Percentiles rank a stretch among this genome's conserved stretches.
phyloP scores from a whole-genome alignment of 1,284 basidiomycete species.

The Naganishia albida region DNA sequence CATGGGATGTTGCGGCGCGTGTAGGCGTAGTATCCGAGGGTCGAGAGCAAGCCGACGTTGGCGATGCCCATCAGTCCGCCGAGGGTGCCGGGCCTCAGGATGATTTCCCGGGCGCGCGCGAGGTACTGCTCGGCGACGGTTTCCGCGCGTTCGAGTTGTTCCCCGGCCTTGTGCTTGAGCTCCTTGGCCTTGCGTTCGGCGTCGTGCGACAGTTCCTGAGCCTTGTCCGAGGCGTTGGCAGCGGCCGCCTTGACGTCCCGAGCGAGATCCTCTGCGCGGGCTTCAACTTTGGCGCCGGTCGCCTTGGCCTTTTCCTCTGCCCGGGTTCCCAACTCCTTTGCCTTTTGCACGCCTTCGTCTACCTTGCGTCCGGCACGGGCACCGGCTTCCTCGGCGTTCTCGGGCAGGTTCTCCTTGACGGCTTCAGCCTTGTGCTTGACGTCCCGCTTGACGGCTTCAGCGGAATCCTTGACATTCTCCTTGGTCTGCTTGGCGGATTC shows the following conservation, averaged over 20 bases:
- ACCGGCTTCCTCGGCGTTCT: constrained; percentile 58
- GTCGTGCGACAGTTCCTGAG: constrained; percentile 28
- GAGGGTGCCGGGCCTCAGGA: constrained; percentile 69
- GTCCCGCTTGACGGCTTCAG: constrained; percentile 56
- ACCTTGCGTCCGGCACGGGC: constrained; percentile 59
- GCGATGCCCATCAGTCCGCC: constrained; percentile 73
- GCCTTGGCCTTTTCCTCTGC: constrained; percentile 58
- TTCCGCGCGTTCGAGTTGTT: constrained; percentile 58
- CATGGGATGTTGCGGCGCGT: constrained; percentile 64
- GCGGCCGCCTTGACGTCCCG: constrained; percentile 59
- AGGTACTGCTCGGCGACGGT: constrained; percentile 61
- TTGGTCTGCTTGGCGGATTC: constrained; percentile 60
- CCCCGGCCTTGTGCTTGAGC: constrained; percentile 59
- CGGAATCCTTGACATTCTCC: constrained; percentile 55
- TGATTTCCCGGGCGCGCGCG: constrained; percentile 62
- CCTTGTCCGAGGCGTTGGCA: constrained; percentile 31
- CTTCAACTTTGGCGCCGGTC: constrained; percentile 57
- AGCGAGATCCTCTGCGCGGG: constrained; percentile 60
- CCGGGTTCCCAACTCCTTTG: constrained; percentile 59
- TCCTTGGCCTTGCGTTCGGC: constrained; percentile 63
- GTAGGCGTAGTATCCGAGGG: constrained; percentile 67
- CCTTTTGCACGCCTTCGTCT: constrained; percentile 59
- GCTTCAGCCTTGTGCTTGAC: constrained; percentile 27
- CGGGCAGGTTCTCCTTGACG: constrained; percentile 42
- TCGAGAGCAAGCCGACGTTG: constrained; percentile 69